These are phyloP conservation scores for Orychophragmus violaceus DNA, from an alignment of 345 rosid species.

Conservation along the genomic window DNA sequence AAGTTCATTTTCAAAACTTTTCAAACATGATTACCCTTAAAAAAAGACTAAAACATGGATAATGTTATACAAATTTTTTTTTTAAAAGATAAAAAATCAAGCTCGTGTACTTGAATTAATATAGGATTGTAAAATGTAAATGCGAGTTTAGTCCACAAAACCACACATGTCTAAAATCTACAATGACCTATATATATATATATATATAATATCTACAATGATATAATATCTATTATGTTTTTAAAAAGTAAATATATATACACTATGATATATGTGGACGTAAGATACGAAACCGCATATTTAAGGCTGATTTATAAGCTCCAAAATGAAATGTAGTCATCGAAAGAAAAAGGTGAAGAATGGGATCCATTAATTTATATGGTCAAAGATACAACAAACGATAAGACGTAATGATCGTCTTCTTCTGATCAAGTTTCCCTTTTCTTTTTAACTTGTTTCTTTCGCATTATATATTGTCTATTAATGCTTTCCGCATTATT, in stretches of 20 bases:
- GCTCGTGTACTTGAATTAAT: background rate
- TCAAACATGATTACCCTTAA: background rate
- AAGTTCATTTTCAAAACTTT: background rate
- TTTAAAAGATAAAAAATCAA: background rate
- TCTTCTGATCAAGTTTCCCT: slow-evolving; percentile 18
- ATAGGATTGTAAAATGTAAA: background rate
- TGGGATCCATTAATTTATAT: slow-evolving; percentile 25
- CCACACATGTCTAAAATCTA: background rate
- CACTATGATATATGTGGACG: background rate
- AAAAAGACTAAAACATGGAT: background rate
- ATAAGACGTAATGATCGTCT: slow-evolving; percentile 17
- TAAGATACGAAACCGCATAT: slow-evolving; percentile 14
- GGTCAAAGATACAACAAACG: slow-evolving; percentile 24
- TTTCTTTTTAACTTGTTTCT: slow-evolving; percentile 23
- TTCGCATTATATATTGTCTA: slow-evolving; percentile 22
- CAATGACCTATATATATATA: slow-evolving; percentile 12
- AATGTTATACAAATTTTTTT: background rate
- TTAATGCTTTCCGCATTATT: slow-evolving; percentile 17
- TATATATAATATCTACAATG: slow-evolving; percentile 11
- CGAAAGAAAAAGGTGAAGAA: slow-evolving; percentile 19
- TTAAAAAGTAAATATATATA: too few relatives aligned
- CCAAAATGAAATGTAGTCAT: slow-evolving; percentile 5
- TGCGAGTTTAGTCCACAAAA: background rate
- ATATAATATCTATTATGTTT: slow-evolving; percentile 4
- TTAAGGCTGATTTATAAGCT: slow-evolving; percentile 8